Conservation (phyloP, 805 yeast species). For the Spathaspora girioi region DNA sequence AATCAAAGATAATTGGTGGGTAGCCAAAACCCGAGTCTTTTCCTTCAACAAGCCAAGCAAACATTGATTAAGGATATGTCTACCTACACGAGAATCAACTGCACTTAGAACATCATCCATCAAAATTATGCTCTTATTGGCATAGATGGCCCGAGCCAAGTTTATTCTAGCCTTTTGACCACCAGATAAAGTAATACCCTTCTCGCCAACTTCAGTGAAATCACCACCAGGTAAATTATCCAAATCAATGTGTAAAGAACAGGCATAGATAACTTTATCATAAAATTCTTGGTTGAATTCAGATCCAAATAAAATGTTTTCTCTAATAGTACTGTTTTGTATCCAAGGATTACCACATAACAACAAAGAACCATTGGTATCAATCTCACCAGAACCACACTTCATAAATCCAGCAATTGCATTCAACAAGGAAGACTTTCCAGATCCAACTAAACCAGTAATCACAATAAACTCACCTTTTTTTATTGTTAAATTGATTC, state of each 20-base stretch:
- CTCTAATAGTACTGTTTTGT: constrained; percentile 73
- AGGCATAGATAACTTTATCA: constrained; percentile 52
- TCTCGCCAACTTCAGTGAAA: constrained; percentile 75
- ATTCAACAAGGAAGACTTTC: constrained; percentile 68
- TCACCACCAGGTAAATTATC: constrained; percentile 72
- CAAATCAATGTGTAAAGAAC: constrained; percentile 66
- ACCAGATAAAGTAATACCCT: constrained; percentile 84
- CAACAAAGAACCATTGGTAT: constrained; percentile 49
- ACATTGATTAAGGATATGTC: constrained; percentile 69
- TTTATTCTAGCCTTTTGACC: constrained; percentile 84
- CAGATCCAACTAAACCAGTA: constrained; percentile 80
- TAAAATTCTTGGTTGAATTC: constrained; percentile 51
- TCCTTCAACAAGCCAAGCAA: constrained; percentile 51
- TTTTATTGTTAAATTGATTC: constrained; percentile 50
- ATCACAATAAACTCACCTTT: constrained; percentile 71
- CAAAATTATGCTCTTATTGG: constrained; percentile 60
- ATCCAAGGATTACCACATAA: constrained; percentile 77
- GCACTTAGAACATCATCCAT: constrained; percentile 82
- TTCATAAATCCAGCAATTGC: constrained; percentile 75
- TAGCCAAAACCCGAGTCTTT: constrained; percentile 73
- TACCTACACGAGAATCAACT: constrained; percentile 83
- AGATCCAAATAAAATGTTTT: constrained; percentile 68
- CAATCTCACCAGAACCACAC: constrained; percentile 47
- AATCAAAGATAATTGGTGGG: constrained; percentile 76
- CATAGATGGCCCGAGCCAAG: constrained; percentile 76